These are phyloP conservation scores for Wallacemonas sp. DNA, from an alignment of 208 protist species.

Conservation along the genomic window DNA sequence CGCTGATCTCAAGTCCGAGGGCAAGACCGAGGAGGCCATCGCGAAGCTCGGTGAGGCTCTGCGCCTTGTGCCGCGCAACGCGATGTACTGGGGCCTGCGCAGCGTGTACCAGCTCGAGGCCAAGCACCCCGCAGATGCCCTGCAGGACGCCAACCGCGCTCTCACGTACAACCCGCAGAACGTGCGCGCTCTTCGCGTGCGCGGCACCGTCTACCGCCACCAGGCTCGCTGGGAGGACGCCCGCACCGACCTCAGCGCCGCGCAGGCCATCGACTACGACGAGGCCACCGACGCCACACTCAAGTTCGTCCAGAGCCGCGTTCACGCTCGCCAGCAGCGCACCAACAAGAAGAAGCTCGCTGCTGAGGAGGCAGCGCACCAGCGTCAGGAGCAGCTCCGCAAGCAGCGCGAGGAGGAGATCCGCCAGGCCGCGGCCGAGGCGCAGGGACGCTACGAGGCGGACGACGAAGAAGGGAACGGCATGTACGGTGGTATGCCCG, in stretches of 20 bases:
- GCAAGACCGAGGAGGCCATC: conserved; percentile 51
- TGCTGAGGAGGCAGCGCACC: conserved; percentile 35
- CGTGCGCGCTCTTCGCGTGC: conserved; percentile 73
- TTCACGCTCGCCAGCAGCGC: conserved; percentile 35
- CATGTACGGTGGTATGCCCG: conserved; percentile 37
- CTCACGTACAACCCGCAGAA: conserved; percentile 69
- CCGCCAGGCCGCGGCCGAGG: conserved; percentile 32
- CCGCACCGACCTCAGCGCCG: conserved; percentile 65
- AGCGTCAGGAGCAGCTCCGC: conserved; percentile 37
- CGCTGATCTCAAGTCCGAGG: conserved; percentile 41
- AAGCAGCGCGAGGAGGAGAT: conserved; percentile 46
- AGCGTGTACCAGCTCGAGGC: conserved; percentile 57
- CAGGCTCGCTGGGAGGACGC: conserved; percentile 66
- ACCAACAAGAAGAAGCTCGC: conserved; percentile 37
- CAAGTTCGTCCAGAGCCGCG: conserved; percentile 46
- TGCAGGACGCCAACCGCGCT: conserved; percentile 64
- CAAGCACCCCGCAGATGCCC: conserved; percentile 45
- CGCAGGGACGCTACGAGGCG: conserved; percentile 8
- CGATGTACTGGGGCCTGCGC: conserved; percentile 80
- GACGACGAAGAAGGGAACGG: conserved; percentile 22
- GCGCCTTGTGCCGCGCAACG: conserved; percentile 51
- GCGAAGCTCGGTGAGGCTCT: conserved; percentile 63
- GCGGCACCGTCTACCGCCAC: conserved; percentile 68
- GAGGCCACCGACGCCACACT: conserved; percentile 46
- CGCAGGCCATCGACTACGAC: conserved; percentile 82